Conservation (phyloP, 257 asterid genomes). For the Gentiana macrophylla region DNA sequence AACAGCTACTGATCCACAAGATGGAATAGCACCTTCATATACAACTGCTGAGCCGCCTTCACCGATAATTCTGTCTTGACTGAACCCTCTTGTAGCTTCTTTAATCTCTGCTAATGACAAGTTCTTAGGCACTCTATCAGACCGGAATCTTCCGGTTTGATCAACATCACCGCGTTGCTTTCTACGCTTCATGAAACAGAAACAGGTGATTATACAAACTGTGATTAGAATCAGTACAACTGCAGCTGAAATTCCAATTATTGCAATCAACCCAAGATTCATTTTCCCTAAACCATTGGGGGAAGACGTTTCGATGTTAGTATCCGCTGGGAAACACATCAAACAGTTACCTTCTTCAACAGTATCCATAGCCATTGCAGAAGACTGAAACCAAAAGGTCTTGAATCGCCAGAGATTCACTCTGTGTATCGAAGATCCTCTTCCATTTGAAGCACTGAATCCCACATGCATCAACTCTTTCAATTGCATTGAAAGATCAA, state of each 20-base stretch:
- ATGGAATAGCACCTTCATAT: conserved; percentile 54
- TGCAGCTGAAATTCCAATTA: conserved; percentile 18
- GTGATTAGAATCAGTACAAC: conserved; percentile 15
- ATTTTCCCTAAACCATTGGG: conserved; percentile 10
- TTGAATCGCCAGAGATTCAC: conserved; percentile 48
- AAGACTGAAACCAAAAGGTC: conserved; percentile 28
- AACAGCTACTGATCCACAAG: conserved; percentile 55
- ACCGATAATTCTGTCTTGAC: conserved; percentile 45
- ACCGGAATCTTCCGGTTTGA: conserved; percentile 22
- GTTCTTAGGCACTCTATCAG: conserved; percentile 43
- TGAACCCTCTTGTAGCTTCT: conserved; percentile 73
- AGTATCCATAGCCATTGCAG: conserved; percentile 22
- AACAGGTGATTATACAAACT: conserved; percentile 6
- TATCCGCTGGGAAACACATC: conserved; percentile 36
- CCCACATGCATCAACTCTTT: conserved; percentile 70
- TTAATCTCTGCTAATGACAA: conserved; percentile 49
- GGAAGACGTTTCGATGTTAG: conserved; percentile 8
- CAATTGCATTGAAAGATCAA: conserved; percentile 44
- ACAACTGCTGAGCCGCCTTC: conserved; percentile 82
- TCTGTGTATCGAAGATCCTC: conserved; percentile 45
- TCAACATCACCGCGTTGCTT: conserved; percentile 9
- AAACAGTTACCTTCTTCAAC: conserved; percentile 37
- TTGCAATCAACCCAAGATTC: conserved; percentile 10
- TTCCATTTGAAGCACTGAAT: conserved; percentile 55
- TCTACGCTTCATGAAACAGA: conserved; percentile 14